These are phyloP conservation scores for Zostera marina DNA, from an alignment of 116 monocot genomes.

Conservation along the genomic window DNA sequence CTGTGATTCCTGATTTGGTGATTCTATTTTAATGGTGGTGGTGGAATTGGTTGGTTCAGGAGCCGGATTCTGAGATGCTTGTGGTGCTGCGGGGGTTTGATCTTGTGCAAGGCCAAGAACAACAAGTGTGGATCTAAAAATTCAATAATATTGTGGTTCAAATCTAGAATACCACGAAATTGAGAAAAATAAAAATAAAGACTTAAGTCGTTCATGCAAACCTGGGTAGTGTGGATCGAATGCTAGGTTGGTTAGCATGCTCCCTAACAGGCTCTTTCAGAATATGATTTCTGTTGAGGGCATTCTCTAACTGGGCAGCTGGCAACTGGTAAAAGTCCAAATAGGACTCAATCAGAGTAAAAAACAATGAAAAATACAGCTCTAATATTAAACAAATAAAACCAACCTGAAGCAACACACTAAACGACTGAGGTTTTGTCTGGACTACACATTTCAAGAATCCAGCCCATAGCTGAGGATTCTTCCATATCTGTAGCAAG, in stretches of 20 bases:
- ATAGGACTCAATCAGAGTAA: neutral
- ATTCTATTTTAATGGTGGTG: slow-evolving; percentile 34
- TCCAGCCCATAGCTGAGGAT: slow-evolving; percentile 93
- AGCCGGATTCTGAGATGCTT: slow-evolving; percentile 37
- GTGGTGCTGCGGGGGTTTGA: slow-evolving; percentile 25
- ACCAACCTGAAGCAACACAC: slow-evolving; percentile 81
- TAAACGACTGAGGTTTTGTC: slow-evolving; percentile 79
- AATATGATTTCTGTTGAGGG: slow-evolving; percentile 59
- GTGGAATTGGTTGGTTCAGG: slow-evolving; percentile 38
- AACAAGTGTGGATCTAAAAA: slow-evolving; percentile 47
- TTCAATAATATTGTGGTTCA: neutral
- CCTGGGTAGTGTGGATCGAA: slow-evolving; percentile 71
- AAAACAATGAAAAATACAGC: neutral
- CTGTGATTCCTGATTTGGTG: slow-evolving; percentile 43
- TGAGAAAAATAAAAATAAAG: neutral
- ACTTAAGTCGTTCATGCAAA: slow-evolving; percentile 13
- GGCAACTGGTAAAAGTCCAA: slow-evolving; percentile 42
- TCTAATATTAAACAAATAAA: slow-evolving; percentile 5
- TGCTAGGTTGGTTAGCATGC: slow-evolving; percentile 66
- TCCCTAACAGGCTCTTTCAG: slow-evolving; percentile 46
- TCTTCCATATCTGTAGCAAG: slow-evolving; percentile 83
- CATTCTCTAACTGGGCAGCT: slow-evolving; percentile 90
- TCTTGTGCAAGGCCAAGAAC: slow-evolving; percentile 75
- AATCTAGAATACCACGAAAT: neutral
- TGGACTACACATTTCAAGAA: slow-evolving; percentile 84